A percentile compares a stretch with the other conserved stretches of the same genome.
Evolutionary conservation across 371 early-diverging fungal genomes (phyloP).

Genomic region (Lichtheimia hyalospora): DNA sequence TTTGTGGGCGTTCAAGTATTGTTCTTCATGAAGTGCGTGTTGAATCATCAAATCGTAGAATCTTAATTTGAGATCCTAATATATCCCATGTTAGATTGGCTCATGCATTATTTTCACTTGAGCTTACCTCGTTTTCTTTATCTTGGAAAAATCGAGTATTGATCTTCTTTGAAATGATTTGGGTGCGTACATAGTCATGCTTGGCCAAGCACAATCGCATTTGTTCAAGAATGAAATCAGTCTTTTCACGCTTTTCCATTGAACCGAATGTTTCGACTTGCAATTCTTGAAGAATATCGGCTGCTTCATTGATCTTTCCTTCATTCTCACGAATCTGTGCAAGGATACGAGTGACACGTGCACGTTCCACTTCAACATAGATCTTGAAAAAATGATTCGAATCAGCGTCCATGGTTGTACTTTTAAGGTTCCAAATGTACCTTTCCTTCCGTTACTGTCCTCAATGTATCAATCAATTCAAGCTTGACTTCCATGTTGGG

Average conservation of each 20-base stretch:
- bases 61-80: constrained; percentile 90
- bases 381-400: constrained; percentile 56
- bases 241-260: constrained; percentile 97
- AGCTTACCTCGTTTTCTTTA: constrained; percentile 67
- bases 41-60: constrained; percentile 96
- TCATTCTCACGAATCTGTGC: constrained; percentile 89
- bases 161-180: constrained; percentile 94
- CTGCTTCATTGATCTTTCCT: constrained; percentile 88
- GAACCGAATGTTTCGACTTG: constrained; percentile 99
- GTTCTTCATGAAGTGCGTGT: constrained; percentile 87
- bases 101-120: background rate
- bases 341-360: constrained; percentile 88
- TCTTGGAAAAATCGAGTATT: constrained; percentile 90
- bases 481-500: constrained; percentile 82
- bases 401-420: too few species aligned
- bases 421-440: constrained; percentile 33
- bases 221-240: constrained; percentile 97
- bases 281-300: constrained; percentile 94
- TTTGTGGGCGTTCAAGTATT: constrained; percentile 89
- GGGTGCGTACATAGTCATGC: constrained; percentile 88
- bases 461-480: constrained; percentile 90
- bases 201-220: constrained; percentile 94
- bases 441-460: constrained; percentile 97
- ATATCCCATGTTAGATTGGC: background rate
- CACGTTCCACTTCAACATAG: constrained; percentile 97